Conservation (phyloP, 2,329 filamentous ascomycete genomes). For the Iodosphaeria phyllophila region DNA sequence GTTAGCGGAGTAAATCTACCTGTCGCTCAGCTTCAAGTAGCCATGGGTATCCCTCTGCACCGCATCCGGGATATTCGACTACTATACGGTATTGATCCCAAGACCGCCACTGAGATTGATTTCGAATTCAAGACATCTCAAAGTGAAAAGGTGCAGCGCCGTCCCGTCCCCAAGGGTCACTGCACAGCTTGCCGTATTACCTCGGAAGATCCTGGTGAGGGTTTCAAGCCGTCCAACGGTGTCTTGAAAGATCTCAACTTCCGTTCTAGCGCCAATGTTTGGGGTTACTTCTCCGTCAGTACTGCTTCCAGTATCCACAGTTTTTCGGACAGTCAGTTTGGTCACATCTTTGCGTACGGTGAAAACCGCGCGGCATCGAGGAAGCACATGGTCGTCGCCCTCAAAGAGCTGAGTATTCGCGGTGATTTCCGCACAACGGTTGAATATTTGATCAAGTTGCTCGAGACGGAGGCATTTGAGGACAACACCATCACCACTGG, state of each 20-base stretch:
- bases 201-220: conserved; percentile 94
- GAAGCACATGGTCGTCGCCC: conserved; percentile 97
- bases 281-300: conserved; percentile 99
- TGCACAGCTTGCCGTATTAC: conserved; percentile 98
- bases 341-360: conserved; percentile 97
- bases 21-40: conserved; percentile 92
- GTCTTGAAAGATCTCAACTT: conserved; percentile 99
- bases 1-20: conserved; percentile 94
- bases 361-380: conserved; percentile 91
- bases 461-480: conserved; percentile 96
- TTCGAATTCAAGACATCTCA: conserved; percentile 85
- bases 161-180: conserved; percentile 87
- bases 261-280: conserved; percentile 94
- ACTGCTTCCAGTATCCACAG: conserved; percentile 95
- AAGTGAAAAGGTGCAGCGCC: conserved; percentile 68
- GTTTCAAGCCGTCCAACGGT: conserved; percentile 98
- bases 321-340: conserved; percentile 97
- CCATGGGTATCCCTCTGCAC: conserved; percentile 94
- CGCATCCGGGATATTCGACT: conserved; percentile 91
- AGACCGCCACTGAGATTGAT: conserved; percentile 72
- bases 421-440: conserved; percentile 98
- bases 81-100: conserved; percentile 87
- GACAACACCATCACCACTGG: conserved; percentile 98
- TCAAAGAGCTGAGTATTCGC: conserved; percentile 98
- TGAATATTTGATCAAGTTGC: conserved; percentile 95